A percentile compares a stretch with the other conserved stretches of the same genome.
These are phyloP conservation scores for Cryptosporidium felis DNA, from an alignment of 169 alveolate species.

Conservation along the genomic window DNA sequence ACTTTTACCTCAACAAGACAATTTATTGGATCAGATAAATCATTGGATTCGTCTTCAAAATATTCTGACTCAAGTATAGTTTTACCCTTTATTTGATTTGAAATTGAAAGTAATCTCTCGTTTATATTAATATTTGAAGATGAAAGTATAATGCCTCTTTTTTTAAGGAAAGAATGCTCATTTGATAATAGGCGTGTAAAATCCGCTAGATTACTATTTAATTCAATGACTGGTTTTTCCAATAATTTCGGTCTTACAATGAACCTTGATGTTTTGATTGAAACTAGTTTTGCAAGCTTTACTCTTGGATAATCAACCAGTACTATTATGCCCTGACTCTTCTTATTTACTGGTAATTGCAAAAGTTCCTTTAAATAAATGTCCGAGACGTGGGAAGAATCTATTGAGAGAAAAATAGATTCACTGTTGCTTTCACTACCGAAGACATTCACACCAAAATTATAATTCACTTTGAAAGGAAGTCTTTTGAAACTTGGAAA, in stretches of 20 bases:
- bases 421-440: conserved; percentile 34
- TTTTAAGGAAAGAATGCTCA: conserved; percentile 15
- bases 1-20: conserved; percentile 33
- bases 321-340: background rate
- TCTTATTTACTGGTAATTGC: background rate
- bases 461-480: background rate
- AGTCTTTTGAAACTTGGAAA: conserved; percentile 26
- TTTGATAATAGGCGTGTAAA: conserved; percentile 18
- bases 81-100: background rate
- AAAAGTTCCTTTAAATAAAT: background rate
- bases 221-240: background rate
- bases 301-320: conserved; percentile 39
- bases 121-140: background rate
- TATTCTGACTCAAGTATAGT: background rate
- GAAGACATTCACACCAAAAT: conserved; percentile 17
- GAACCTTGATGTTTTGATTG: conserved; percentile 11
- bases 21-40: conserved; percentile 15
- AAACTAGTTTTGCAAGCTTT: conserved; percentile 12
- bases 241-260: background rate
- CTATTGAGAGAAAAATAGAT: conserved; percentile 2
- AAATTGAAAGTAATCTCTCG: background rate
- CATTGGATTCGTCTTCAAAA: background rate
- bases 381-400: background rate
- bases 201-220: background rate
- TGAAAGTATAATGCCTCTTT: conserved; percentile 4